These are phyloP conservation scores for Polychytrium aggregatum DNA, from an alignment of 192 early-diverging fungal genomes.

Conservation along the genomic window DNA sequence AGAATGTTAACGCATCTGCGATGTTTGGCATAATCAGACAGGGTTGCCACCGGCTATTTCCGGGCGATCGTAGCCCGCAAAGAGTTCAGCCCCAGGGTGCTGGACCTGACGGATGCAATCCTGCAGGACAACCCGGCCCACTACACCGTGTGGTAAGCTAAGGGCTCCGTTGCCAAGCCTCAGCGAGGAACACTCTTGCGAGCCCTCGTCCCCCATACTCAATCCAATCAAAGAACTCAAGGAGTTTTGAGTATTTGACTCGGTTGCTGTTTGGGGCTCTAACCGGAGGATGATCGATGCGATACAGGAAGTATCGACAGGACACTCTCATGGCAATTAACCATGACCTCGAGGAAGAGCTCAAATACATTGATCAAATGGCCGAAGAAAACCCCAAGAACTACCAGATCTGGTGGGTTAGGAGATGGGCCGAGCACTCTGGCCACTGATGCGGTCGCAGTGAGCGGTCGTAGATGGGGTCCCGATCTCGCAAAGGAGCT, in stretches of 20 bases:
- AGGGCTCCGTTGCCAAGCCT: background rate
- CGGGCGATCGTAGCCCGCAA: slow-evolving; percentile 59
- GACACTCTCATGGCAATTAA: slow-evolving; percentile 59
- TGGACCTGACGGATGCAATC: slow-evolving; percentile 69
- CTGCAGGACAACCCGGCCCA: slow-evolving; percentile 81
- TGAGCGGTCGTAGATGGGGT: background rate
- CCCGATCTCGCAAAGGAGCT: too few species aligned
- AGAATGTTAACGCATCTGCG: too few species aligned
- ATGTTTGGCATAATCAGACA: slow-evolving; percentile 23
- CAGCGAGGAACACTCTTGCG: background rate
- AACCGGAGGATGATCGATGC: too few species aligned
- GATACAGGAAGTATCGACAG: slow-evolving; percentile 71
- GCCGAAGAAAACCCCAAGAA: slow-evolving; percentile 74
- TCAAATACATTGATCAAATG: slow-evolving; percentile 65
- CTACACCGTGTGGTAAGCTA: slow-evolving; percentile 90
- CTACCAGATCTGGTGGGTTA: slow-evolving; percentile 82
- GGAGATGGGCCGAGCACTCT: too few species aligned
- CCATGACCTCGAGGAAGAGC: slow-evolving; percentile 55
- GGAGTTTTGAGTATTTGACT: too few species aligned
- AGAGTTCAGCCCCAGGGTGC: slow-evolving; percentile 70
- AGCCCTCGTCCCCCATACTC: too few species aligned
- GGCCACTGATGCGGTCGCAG: background rate
- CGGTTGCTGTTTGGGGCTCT: too few species aligned
- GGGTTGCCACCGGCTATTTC: slow-evolving; percentile 76
- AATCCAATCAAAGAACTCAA: too few species aligned